phyloP scores from a whole-genome alignment of 2,329 filamentous ascomycete species.

The Pezicula neosporulosa region DNA sequence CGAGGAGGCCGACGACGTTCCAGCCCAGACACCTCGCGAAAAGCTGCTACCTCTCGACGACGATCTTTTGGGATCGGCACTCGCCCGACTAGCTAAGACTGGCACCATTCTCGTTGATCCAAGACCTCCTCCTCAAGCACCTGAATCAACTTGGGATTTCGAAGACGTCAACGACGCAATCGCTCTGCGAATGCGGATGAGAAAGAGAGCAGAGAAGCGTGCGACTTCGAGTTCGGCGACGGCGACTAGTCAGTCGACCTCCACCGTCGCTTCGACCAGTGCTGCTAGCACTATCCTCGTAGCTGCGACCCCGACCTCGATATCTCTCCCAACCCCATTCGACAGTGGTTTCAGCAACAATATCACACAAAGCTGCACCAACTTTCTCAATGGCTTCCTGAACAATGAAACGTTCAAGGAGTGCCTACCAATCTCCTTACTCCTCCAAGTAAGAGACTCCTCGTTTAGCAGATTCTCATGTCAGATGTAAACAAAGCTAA shows the following conservation, averaged over 20 bases:
- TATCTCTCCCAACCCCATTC: constrained; percentile 60
- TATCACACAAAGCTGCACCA: constrained; percentile 42
- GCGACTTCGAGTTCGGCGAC: constrained; percentile 4
- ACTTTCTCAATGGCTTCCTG: constrained; percentile 27
- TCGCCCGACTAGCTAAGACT: constrained; percentile 22
- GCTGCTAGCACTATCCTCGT: constrained; percentile 13
- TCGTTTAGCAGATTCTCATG: not conserved
- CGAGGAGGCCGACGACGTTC: constrained; percentile 10
- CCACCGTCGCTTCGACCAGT: constrained; percentile 9
- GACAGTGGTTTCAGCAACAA: constrained; percentile 62
- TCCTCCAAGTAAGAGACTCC: constrained; percentile 64
- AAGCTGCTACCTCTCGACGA: not conserved
- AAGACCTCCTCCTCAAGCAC: constrained; percentile 14
- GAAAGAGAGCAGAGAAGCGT: not conserved
- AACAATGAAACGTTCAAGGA: constrained; percentile 28
- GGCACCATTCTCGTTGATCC: constrained; percentile 28
- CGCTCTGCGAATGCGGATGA: not conserved
- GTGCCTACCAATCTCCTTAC: constrained; percentile 81
- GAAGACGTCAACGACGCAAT: constrained; percentile 6
- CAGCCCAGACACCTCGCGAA: not conserved
- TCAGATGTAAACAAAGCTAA: not conserved
- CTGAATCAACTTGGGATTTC: constrained; percentile 1
- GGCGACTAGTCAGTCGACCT: not conserved
- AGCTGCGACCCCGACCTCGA: constrained; percentile 21
- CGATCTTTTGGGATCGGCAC: constrained; percentile 16